These are phyloP conservation scores for Quercus berberidifolia DNA, from an alignment of 306 rosid species.

Conservation along the genomic window DNA sequence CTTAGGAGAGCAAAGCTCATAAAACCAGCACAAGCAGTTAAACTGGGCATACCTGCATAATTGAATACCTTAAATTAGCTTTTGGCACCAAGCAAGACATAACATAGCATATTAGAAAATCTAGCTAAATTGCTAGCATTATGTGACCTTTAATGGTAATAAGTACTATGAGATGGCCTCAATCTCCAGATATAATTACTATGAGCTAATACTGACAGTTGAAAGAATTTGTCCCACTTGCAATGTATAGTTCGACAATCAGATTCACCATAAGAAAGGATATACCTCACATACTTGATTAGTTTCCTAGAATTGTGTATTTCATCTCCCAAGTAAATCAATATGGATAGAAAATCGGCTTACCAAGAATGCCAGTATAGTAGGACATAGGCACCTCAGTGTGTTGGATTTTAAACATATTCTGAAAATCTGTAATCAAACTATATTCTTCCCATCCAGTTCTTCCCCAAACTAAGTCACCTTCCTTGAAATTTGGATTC, in stretches of 20 bases:
- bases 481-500: neutral
- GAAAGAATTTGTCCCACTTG: no score
- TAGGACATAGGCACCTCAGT: neutral
- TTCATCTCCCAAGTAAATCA: neutral
- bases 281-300: no score
- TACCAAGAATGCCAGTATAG: neutral
- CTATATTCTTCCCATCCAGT: neutral
- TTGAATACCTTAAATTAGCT: neutral
- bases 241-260: no score
- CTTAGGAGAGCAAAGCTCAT: slow-evolving; percentile 31
- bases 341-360: neutral
- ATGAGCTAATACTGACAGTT: no score
- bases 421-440: neutral
- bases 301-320: no score
- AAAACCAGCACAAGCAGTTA: slow-evolving; percentile 33
- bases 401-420: neutral
- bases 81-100: neutral
- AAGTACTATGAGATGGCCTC: neutral
- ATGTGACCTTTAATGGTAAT: neutral
- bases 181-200: neutral
- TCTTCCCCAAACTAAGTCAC: neutral
- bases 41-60: slow-evolving; percentile 30
- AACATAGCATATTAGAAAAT: neutral
- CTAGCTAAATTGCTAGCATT: neutral
- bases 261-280: no score